These are phyloP conservation scores for Pichia sp. DNA, from an alignment of 1,139 yeast species.

Conservation along the genomic window DNA sequence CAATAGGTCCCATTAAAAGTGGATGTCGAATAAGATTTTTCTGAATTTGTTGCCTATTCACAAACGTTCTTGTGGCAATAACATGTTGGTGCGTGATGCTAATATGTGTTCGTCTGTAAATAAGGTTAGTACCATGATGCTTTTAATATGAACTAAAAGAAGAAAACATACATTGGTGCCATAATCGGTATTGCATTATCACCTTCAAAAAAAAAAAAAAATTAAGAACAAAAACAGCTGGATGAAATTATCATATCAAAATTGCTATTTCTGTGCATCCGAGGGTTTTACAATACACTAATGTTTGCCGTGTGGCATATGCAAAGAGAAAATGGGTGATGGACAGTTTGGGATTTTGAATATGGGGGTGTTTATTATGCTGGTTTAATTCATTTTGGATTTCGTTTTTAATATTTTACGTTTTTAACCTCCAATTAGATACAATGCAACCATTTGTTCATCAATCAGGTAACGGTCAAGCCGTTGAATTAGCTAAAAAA, in stretches of 20 bases:
- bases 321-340: too few species aligned
- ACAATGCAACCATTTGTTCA: constrained; percentile 16
- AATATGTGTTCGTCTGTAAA: constrained; percentile 22
- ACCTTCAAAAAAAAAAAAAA: too few species aligned
- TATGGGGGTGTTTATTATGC: too few species aligned
- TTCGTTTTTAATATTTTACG: background rate
- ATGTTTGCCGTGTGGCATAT: too few species aligned
- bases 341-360: too few species aligned
- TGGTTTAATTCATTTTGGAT: background rate
- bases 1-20: constrained; percentile 7
- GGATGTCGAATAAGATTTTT: constrained; percentile 18
- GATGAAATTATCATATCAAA: background rate
- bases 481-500: constrained; percentile 13
- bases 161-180: constrained; percentile 27
- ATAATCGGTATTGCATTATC: constrained; percentile 12
- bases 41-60: constrained; percentile 25
- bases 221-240: too few species aligned
- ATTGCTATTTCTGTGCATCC: background rate
- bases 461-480: constrained; percentile 12
- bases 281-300: constrained; percentile 12
- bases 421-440: background rate
- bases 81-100: constrained; percentile 16
- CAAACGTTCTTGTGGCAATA: constrained; percentile 25
- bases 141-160: too few species aligned
- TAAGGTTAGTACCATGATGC: background rate